Base-by-base conservation (phyloP, 2,329 filamentous ascomycete genomes). In the Amylocarpus encephaloides region DNA sequence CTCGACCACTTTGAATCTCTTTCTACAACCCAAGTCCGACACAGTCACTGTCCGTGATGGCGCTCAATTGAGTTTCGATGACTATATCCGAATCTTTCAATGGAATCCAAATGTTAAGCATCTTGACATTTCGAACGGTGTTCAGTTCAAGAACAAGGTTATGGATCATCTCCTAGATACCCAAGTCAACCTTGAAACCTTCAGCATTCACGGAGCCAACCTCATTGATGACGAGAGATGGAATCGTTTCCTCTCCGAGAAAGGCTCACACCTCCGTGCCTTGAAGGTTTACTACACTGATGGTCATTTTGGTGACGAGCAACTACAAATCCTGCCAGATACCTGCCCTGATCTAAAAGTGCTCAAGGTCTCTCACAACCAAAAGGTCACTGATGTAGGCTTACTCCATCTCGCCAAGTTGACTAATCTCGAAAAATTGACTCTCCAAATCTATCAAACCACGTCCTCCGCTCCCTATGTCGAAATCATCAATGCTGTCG, bases 131-230 rank as follows among this genome's bases (percentile, higher is more conserved):
- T 82, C 86, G 43, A 92, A 91, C 62, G 88, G 85, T n/a, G 87
- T 93, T 44, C 91, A 95, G 64, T 85, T 96, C 74, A 95, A 95
- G 68, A 86, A 96, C 62, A 75, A 76, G 35, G 86, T 90, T 38
- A 77, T 96, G 67, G 80, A 88, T 46, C 95, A 92, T 66, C 78
- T 96, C 62, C 73, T 88, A 16, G 82, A 82, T 49, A 86, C 88
- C 43, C 77, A 86, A 44, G 78, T 81, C 44, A 69, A 77, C 7
- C 73, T 96, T n/a, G 78, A 82, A 52, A 76, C 81, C 49, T 74
- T 97, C 39, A 86, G 89, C 55, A 75, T 97, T 0, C 85, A 93
- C 55, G 88, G 89, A 10, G 82, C 88, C 9, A 97, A 95, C 58
- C 79, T 97, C 1, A 73, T 97, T 13, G 83, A 85, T 9, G 83